Base-by-base conservation (phyloP, 1,139 yeast genomes). In the Hyphopichia pseudoburtonii region DNA sequence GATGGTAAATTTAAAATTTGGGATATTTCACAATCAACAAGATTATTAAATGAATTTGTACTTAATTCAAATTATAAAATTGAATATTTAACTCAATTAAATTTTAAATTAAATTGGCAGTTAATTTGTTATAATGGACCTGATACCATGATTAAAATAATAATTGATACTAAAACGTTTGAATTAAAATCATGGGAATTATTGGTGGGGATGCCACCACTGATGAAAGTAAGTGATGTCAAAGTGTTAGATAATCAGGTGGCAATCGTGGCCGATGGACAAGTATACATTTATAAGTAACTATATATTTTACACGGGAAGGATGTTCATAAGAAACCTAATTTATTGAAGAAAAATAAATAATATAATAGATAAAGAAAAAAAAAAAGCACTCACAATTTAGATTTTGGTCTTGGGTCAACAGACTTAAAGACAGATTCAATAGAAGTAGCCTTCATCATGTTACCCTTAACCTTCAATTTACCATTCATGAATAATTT, bases 401-500 rank as follows among this genome's bases (percentile, higher is more conserved):
- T n/a, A n/a, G n/a, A 68, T 63, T 71, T 71, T 43, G 78, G 61
- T 61, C 68, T 68, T 38, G 82, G 81, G 52, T 75, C 81, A 38
- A 85, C 76, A 39, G 77, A 64, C 71, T 83, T 83, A 66, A 86
- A 76, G 35, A 86, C 81, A 34, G 76, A 65, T 65, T 86, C 95
- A 46, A 86, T 78, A 43, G 81, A 76, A 40, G 90, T 80, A 43
- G 95, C 95, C 74, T 87, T 86, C 90, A 85, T 84, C 70, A 86
- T 83, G 68, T 86, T 86, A 54, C 95, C 95, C 73, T 81, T 84
- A 49, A 86, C 82, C 75, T 86, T 86, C 63, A 86, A 76, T 64
- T 83, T 84, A 39, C 95, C 95, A 55, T 78, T 70, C 86, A 86
- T 79, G 66, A 86, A 86, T 56, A 87, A 75, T 68, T 82, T 83